Evolutionary conservation across 495 filamentous ascomycete genomes (phyloP).

Genomic region (Talaromyces borbonicus): DNA sequence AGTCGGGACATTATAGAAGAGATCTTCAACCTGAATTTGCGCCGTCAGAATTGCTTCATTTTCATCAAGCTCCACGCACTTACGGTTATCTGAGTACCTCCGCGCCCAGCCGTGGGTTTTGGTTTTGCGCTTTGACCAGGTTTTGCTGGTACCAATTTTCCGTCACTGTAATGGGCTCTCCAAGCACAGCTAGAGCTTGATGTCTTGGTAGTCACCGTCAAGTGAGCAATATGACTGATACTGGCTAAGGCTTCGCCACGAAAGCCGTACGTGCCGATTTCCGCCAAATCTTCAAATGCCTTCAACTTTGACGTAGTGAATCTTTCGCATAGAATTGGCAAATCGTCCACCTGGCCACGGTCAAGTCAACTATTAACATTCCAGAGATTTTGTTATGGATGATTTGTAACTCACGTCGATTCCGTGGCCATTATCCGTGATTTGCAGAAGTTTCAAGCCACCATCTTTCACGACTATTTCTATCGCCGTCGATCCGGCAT

Average conservation of each 20-base stretch:
- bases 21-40: conserved; percentile 71
- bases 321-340: conserved; percentile 88
- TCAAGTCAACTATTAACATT: conserved; percentile 10
- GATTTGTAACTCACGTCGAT: conserved; percentile 59
- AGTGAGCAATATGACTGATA: conserved; percentile 97
- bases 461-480: conserved; percentile 94
- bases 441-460: conserved; percentile 92
- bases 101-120: conserved; percentile 80
- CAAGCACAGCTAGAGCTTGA: conserved; percentile 83
- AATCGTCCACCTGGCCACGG: conserved; percentile 66
- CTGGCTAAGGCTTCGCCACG: conserved; percentile 94
- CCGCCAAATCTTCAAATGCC: conserved; percentile 85
- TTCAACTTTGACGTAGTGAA: conserved; percentile 97
- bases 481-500: conserved; percentile 85
- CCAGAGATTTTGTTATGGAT: too few species aligned
- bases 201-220: conserved; percentile 90
- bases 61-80: conserved; percentile 9
- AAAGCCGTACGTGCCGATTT: conserved; percentile 93
- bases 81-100: conserved; percentile 91
- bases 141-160: conserved; percentile 75
- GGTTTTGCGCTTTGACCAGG: conserved; percentile 87
- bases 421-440: conserved; percentile 95
- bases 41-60: background rate
- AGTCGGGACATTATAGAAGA: conserved; percentile 94
- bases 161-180: conserved; percentile 77